Conservation (phyloP, 768 basidiomycete species). For the Russula sp. region DNA sequence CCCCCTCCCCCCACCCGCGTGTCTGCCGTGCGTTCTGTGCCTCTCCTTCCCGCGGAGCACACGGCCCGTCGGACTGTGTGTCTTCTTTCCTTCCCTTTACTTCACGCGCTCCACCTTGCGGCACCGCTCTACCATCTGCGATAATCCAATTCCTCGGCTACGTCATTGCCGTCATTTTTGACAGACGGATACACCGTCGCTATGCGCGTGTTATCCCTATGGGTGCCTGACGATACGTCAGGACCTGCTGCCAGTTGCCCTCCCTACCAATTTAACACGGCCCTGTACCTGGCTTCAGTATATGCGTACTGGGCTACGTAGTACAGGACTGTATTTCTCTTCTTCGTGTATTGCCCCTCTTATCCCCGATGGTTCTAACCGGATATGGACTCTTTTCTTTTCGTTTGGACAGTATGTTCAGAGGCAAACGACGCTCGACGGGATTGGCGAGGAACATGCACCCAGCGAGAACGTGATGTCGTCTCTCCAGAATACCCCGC, state of each 20-base stretch:
- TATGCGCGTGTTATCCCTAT: neutral
- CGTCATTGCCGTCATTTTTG: slow-evolving; percentile 1
- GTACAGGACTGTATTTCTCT: neutral
- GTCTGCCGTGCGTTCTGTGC: slow-evolving; percentile 2
- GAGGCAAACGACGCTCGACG: neutral
- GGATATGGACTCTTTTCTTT: neutral
- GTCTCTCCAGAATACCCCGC: neutral
- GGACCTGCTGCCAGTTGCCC: neutral
- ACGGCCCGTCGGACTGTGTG: neutral
- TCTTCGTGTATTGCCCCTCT: no score
- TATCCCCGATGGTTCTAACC: neutral
- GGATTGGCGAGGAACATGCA: neutral
- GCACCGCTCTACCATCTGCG: no score
- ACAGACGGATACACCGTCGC: neutral
- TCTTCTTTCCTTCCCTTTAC: neutral
- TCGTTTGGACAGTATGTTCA: slow-evolving; percentile 1
- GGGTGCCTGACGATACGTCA: neutral
- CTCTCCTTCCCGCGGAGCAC: neutral
- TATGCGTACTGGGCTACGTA: neutral
- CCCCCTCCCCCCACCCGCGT: neutral
- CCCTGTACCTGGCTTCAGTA: neutral
- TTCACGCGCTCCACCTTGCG: no score
- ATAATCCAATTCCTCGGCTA: neutral
- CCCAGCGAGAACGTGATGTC: neutral
- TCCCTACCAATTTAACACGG: neutral